Percentiles rank a stretch among this genome's conserved stretches.
These are phyloP conservation scores for Boletus bicolor DNA, from an alignment of 768 basidiomycete species.

Conservation along the genomic window DNA sequence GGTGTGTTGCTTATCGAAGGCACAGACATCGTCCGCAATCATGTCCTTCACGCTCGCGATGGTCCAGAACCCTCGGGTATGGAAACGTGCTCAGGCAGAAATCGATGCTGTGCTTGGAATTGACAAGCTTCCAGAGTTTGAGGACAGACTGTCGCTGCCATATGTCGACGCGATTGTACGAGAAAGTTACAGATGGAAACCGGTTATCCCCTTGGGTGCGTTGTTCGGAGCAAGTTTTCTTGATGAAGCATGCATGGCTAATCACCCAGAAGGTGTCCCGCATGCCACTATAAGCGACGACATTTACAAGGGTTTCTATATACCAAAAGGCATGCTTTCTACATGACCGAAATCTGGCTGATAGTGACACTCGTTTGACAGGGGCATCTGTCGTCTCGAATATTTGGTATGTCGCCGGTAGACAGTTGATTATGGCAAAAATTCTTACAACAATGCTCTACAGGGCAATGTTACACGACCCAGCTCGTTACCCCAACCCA, in stretches of 20 bases:
- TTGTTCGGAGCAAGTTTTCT: neutral
- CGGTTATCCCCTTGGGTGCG: neutral
- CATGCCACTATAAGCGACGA: conserved; percentile 35
- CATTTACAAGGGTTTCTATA: conserved; percentile 43
- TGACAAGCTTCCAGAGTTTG: conserved; percentile 1
- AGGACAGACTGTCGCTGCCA: conserved; percentile 6
- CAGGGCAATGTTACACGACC: conserved; percentile 8
- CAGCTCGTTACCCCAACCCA: conserved; percentile 9
- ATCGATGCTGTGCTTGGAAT: conserved; percentile 5
- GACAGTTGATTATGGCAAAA: neutral
- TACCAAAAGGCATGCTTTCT: conserved; percentile 41
- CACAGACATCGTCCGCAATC: neutral
- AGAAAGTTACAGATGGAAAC: conserved; percentile 6
- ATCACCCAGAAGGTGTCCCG: conserved; percentile 3
- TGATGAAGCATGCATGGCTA: neutral
- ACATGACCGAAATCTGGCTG: neutral
- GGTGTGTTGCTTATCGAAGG: no score
- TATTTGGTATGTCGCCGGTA: conserved; percentile 3
- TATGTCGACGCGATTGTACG: conserved; percentile 9
- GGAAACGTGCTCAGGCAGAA: conserved; percentile 13
- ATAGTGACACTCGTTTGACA: neutral
- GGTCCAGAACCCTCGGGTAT: conserved; percentile 8
- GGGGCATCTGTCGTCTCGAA: conserved; percentile 4
- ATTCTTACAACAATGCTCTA: neutral
- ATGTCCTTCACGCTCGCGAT: conserved; percentile 9